Base-by-base conservation (phyloP, 306 rosid genomes). In the Boehmeria nivea region DNA sequence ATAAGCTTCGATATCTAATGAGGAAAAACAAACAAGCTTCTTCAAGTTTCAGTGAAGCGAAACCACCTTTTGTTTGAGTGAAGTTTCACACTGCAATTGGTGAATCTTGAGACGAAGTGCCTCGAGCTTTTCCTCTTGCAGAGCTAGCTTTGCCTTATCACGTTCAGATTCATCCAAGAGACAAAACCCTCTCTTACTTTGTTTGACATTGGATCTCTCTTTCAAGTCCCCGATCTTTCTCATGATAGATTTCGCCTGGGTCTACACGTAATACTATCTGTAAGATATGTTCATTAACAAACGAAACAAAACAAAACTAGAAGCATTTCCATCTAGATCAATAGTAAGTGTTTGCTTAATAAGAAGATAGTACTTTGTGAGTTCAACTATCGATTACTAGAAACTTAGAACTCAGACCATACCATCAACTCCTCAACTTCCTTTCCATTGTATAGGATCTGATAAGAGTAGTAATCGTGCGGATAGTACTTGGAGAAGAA, bases 401-500 rank as follows among this genome's bases (percentile, higher is more conserved):
- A 36, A 45, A 33, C 37, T 12, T 4, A 5, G 11, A 26, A 40
- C 46, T 11, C n/a, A n/a, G 42, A 60, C 36, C 80, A 64, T 78
- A 90, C 98, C 94, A 80, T 28, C 40, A 75, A 64, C 43, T 25
- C 80, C 26, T 78, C 80, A 46, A 90, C 74, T 71, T 80, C 81
- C 69, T 59, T 83, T 11, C 78, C 78, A 17, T 42, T 60, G 44
- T 83, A 84, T 39, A 82, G 40, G 66, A 84, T 84, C 73, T 80
- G 91, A 59, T 76, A 72, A 27, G 94, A 84, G 76, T 70, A 76
- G 65, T 74, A 90, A 55, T 80, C 67, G 51, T 62, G 54, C 0
- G 95, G 93, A 62, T 87, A 68, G 57, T 82, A 74, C 48, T 72
- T 87, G 17, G 88, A 72, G 82, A 90, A 87, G 72, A 84, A 87